Evolutionary conservation across 2,329 filamentous ascomycete species (phyloP).

Genomic region (Fusarium burgessii): DNA sequence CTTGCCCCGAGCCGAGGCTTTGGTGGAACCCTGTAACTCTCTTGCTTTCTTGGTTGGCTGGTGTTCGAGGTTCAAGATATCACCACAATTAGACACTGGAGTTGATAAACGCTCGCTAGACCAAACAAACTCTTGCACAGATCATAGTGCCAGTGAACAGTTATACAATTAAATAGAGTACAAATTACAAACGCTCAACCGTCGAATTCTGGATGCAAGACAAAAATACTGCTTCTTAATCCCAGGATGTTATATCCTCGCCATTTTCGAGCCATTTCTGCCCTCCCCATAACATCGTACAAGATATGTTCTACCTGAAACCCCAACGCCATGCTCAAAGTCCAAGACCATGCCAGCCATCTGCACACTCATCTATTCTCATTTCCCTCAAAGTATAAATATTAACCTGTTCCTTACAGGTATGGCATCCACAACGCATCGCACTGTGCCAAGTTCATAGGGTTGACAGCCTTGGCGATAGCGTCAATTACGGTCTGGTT

Average conservation of each 20-base stretch:
- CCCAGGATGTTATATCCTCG: background rate
- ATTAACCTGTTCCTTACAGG: conserved; percentile 64
- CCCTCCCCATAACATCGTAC: conserved; percentile 14
- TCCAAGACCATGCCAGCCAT: conserved; percentile 29
- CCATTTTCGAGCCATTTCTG: conserved; percentile 18
- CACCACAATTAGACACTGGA: background rate
- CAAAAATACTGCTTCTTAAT: background rate
- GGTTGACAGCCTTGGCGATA: conserved; percentile 92
- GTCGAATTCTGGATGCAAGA: background rate
- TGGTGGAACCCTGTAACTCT: conserved; percentile 8
- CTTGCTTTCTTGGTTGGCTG: background rate
- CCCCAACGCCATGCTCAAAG: conserved; percentile 49
- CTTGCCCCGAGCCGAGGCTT: conserved; percentile 26
- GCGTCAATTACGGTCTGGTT: conserved; percentile 98
- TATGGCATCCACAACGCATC: conserved; percentile 99
- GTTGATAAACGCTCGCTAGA: background rate
- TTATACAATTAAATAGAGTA: background rate
- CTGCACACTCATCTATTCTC: conserved; percentile 3
- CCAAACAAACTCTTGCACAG: background rate
- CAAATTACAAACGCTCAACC: background rate
- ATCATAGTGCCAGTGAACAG: background rate
- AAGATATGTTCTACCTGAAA: conserved; percentile 25
- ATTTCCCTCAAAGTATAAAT: conserved; percentile 17
- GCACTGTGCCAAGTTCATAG: conserved; percentile 85
- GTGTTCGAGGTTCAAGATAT: background rate